Evolutionary conservation across 495 filamentous ascomycete genomes (phyloP).

Genomic region (Daldinia caldariorum): DNA sequence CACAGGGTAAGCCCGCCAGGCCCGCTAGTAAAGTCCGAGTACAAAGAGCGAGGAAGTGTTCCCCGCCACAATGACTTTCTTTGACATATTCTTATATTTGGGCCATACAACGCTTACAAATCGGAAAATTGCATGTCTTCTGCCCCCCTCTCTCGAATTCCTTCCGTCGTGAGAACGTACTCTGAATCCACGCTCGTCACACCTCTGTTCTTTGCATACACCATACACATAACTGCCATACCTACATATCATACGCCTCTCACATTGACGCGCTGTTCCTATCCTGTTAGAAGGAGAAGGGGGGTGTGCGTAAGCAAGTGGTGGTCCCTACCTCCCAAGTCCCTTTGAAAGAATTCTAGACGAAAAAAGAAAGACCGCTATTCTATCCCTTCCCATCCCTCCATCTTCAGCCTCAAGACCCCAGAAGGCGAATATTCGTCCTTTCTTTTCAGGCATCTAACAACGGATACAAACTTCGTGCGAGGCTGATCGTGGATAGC

Average conservation of each 20-base stretch:
- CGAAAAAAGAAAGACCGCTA: conserved; percentile 19
- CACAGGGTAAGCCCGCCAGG: conserved; percentile 33
- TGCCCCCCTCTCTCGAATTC: conserved; percentile 45
- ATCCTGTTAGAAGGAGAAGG: conserved; percentile 26
- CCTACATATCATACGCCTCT: conserved; percentile 17
- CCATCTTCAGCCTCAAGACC: conserved; percentile 39
- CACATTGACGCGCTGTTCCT: conserved; percentile 35
- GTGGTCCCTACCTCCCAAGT: conserved; percentile 34
- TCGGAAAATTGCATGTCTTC: conserved; percentile 45
- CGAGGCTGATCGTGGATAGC: conserved; percentile 30
- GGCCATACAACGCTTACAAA: conserved; percentile 43
- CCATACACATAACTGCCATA: conserved; percentile 28
- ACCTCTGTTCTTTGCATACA: conserved; percentile 34
- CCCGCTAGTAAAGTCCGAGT: conserved; percentile 40
- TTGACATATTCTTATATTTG: conserved; percentile 19
- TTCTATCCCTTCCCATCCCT: conserved; percentile 13
- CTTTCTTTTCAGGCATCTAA: conserved; percentile 25
- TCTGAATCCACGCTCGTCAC: conserved; percentile 21
- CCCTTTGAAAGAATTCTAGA: conserved; percentile 27
- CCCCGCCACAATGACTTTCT: conserved; percentile 38
- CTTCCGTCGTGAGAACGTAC: conserved; percentile 39
- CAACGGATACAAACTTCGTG: conserved; percentile 17
- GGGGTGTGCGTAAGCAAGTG: conserved; percentile 36
- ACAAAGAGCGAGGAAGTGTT: conserved; percentile 16
- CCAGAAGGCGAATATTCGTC: conserved; percentile 37